Evolutionary conservation across 208 protist species (phyloP).

Genomic region (Angomonas desouzai): DNA sequence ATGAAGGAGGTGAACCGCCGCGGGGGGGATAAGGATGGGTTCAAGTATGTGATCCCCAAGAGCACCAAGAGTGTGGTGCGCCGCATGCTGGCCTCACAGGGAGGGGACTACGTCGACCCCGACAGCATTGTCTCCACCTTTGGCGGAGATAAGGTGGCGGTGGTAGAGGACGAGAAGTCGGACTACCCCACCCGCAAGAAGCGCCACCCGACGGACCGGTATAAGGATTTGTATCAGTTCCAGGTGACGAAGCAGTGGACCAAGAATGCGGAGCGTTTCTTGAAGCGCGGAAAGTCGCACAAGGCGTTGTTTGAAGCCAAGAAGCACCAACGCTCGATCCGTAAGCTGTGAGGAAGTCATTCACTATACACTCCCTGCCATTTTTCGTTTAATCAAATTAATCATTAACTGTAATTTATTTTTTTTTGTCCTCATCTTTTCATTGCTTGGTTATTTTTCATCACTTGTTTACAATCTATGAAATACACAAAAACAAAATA

Average conservation of each 20-base stretch:
- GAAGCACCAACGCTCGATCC: slow-evolving; percentile 80
- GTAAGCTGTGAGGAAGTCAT: slow-evolving; percentile 52
- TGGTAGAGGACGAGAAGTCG: slow-evolving; percentile 19
- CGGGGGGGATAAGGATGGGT: slow-evolving; percentile 87
- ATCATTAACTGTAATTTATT: neutral
- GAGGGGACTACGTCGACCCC: slow-evolving; percentile 31
- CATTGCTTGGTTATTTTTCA: too few species aligned
- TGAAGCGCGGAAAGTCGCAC: slow-evolving; percentile 63
- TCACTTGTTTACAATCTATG: too few species aligned
- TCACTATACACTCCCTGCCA: neutral
- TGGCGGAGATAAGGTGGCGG: slow-evolving; percentile 40
- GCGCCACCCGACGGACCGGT: slow-evolving; percentile 15
- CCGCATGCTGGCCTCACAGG: slow-evolving; percentile 48
- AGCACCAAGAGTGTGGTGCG: slow-evolving; percentile 69
- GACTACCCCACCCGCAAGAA: slow-evolving; percentile 66
- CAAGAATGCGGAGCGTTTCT: slow-evolving; percentile 82
- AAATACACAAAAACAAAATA: too few species aligned
- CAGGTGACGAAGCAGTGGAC: slow-evolving; percentile 87
- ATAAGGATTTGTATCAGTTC: slow-evolving; percentile 85
- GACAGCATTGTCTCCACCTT: slow-evolving; percentile 63
- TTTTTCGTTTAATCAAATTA: neutral
- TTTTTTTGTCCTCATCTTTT: slow-evolving; percentile 8
- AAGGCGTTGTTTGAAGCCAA: slow-evolving; percentile 82
- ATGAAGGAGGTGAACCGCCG: slow-evolving; percentile 74
- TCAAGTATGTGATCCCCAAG: slow-evolving; percentile 79